Evolutionary conservation across 108 stramenopile genomes (phyloP), one percentile per base, ranked within the genome.

Genomic region (Cylindrotheca closterium): DNA sequence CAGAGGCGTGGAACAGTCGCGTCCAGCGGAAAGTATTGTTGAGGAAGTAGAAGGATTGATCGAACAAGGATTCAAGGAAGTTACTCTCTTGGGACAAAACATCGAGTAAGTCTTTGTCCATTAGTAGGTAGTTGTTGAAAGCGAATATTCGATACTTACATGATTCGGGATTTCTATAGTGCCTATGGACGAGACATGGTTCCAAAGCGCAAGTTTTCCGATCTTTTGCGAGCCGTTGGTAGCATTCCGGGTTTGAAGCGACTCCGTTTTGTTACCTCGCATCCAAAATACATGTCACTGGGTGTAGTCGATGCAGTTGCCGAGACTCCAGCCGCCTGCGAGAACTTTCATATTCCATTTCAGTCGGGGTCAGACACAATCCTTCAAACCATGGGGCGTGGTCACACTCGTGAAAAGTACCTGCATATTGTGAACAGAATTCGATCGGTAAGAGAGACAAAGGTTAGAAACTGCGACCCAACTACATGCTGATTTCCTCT

Each of bases 71-170:
- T 95, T 80, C 75, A 94, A 91, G 60, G 96, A 98, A 74, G 86
- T 97, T 34, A 97, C 96, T 18, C 78, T 98, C 21, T 74, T 97
- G n/a, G 98, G 98, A 1, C 98, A 98, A 81, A 98, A 98, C 58
- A 93, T 98, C 55, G 97, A 98, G 77, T 78, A 64, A 65, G 77
- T 72, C 5, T 32, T 17, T 12, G 8, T 26, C 4, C 15, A 2
- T 53, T 37, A 31, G 1, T 10, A n/a, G 12, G 26, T 3, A 18
- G 1, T 4, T 49, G 1, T n/a, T 30, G 7, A 10, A 19, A 12
- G 1, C 60, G n/a, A 18, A 23, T 34, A 48, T 28, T 50, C 47
- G 0, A 27, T 4, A 12, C 15, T 15, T 15, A 12, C 42, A 12
- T 15, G 8, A 12, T 45, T 45, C 15, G 37, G 7, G 37, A 37